Conservation (phyloP, 2,329 filamentous ascomycete genomes). For the Arthrinium phaeospermum region DNA sequence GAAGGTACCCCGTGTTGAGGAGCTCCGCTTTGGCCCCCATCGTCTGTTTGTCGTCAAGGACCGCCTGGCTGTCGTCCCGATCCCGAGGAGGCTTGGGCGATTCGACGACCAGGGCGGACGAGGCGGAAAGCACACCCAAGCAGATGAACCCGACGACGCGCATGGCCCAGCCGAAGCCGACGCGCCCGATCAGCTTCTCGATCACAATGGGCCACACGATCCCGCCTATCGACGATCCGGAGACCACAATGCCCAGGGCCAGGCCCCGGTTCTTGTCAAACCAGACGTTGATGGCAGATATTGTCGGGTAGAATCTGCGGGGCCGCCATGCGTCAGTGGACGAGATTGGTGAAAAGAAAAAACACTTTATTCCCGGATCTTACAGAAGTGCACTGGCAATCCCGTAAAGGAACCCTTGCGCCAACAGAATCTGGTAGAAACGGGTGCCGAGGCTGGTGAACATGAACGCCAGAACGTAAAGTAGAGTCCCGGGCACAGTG, state of each 20-base stretch:
- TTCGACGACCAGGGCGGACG: conserved; percentile 27
- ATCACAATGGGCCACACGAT: conserved; percentile 63
- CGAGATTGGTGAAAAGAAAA: too few relatives aligned
- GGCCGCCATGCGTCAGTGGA: conserved; percentile 14
- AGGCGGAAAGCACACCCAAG: conserved; percentile 38
- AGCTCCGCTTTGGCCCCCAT: too few relatives aligned
- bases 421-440: conserved; percentile 49
- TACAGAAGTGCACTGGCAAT: too few relatives aligned
- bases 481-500: conserved; percentile 47
- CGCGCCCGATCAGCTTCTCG: conserved; percentile 54
- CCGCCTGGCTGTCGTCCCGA: too few relatives aligned
- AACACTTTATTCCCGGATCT: too few relatives aligned
- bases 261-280: conserved; percentile 53
- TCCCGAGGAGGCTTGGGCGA: too few relatives aligned
- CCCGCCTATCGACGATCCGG: conserved; percentile 57
- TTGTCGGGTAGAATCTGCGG: conserved; percentile 43
- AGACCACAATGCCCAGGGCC: conserved; percentile 53
- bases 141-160: conserved; percentile 45
- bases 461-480: conserved; percentile 65
- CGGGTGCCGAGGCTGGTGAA: conserved; percentile 57
- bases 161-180: conserved; percentile 49
- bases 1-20: too few relatives aligned
- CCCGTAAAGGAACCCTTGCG: conserved; percentile 40
- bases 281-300: conserved; percentile 46
- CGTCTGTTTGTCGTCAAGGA: too few relatives aligned